phyloP scores from a whole-genome alignment of 2,329 filamentous ascomycete genomes.

The Aspergillus sp. region DNA sequence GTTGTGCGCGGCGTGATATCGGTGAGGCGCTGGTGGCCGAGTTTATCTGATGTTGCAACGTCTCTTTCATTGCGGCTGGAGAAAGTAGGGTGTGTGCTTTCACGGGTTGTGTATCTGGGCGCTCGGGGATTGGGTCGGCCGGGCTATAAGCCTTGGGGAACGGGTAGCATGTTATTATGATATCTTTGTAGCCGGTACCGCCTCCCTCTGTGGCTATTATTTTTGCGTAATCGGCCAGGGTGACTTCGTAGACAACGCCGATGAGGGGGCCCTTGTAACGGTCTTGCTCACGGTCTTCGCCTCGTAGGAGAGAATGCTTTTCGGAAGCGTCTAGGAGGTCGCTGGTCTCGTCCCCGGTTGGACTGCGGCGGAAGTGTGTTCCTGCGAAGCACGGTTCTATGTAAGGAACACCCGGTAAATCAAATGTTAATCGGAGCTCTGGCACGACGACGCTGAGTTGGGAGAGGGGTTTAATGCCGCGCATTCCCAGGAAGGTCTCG shows the following conservation, averaged over 20 bases:
- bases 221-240: constrained; percentile 72
- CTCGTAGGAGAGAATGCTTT: constrained; percentile 32
- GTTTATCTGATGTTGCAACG: constrained; percentile 5
- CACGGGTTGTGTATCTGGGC: constrained; percentile 66
- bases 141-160: constrained; percentile 55
- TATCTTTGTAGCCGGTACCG: constrained; percentile 79
- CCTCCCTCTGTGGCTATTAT: constrained; percentile 92
- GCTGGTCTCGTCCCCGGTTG: constrained; percentile 3
- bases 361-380: constrained; percentile 59
- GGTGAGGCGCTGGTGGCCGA: constrained; percentile 55
- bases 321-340: constrained; percentile 25
- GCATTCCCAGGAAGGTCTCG: constrained; percentile 73
- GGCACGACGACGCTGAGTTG: constrained; percentile 81
- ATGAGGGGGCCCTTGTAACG: constrained; percentile 70
- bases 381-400: constrained; percentile 91
- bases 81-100: constrained; percentile 83
- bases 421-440: constrained; percentile 74
- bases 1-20: constrained; percentile 72
- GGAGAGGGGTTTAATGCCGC: constrained; percentile 79
- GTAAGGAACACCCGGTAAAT: constrained; percentile 83
- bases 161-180: constrained; percentile 74
- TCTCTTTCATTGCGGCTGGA: constrained; percentile 45
- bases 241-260: constrained; percentile 95
- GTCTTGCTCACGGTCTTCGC: constrained; percentile 16
- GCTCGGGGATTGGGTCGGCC: constrained; percentile 60